Conservation (phyloP, 192 early-diverging fungal genomes). For the Cetraspora pellucida region DNA sequence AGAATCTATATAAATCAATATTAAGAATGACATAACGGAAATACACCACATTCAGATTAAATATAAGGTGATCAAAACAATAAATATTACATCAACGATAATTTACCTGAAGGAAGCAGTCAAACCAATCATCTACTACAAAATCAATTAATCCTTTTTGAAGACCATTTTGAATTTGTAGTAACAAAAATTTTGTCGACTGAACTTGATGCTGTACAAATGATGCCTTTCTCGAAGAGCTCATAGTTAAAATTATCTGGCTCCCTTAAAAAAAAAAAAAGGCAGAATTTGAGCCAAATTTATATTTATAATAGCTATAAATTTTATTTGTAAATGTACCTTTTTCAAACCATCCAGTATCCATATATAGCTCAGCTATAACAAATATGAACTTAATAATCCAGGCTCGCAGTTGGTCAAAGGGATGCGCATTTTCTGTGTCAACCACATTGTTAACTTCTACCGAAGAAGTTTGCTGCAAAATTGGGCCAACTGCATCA, state of each 20-base stretch:
- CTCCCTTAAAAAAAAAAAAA: constrained; percentile 36
- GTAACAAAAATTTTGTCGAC: constrained; percentile 34
- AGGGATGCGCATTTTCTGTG: constrained; percentile 12
- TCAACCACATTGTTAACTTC: neutral
- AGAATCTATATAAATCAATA: neutral
- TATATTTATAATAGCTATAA: constrained; percentile 20
- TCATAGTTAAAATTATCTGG: constrained; percentile 42
- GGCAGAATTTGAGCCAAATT: constrained; percentile 19
- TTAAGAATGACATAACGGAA: neutral
- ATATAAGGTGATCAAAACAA: neutral
- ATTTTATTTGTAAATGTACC: constrained; percentile 37
- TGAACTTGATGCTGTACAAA: constrained; percentile 38
- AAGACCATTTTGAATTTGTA: constrained; percentile 34
- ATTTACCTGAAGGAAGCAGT: constrained; percentile 17
- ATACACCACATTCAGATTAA: neutral
- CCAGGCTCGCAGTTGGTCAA: constrained; percentile 36
- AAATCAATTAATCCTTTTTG: constrained; percentile 22
- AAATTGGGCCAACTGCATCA: constrained; percentile 25
- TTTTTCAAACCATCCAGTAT: constrained; percentile 46
- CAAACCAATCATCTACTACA: constrained; percentile 28
- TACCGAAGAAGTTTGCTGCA: neutral
- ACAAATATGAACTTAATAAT: constrained; percentile 42
- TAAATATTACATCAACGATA: neutral
- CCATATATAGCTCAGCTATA: constrained; percentile 36
- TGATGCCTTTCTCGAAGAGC: constrained; percentile 25